phyloP scores from a whole-genome alignment of 257 asterid species.

The Primulina huaijiensis region DNA sequence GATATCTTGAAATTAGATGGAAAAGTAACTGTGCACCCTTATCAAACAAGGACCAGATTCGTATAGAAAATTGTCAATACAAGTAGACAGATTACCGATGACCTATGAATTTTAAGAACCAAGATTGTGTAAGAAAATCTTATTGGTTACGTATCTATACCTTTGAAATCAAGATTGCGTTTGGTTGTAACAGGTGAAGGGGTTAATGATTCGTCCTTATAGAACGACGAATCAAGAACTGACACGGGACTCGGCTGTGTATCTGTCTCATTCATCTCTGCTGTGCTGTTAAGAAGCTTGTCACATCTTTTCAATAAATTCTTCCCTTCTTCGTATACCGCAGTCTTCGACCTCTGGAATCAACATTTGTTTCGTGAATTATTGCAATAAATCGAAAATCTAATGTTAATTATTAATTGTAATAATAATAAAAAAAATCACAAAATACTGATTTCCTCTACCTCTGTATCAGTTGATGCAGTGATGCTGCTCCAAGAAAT shows the following conservation, averaged over 20 bases:
- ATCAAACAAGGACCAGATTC: neutral
- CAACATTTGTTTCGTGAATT: slow-evolving; percentile 4
- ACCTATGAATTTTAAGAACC: too few species aligned
- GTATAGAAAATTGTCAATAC: too few species aligned
- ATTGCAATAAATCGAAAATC: slow-evolving; percentile 6
- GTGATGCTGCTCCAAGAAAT: slow-evolving; percentile 56
- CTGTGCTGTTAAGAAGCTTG: slow-evolving; percentile 20
- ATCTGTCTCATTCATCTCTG: slow-evolving; percentile 69
- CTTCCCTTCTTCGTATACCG: slow-evolving; percentile 65
- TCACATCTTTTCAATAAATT: slow-evolving; percentile 70
- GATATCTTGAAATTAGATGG: neutral
- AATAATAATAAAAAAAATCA: too few species aligned
- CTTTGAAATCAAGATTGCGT: slow-evolving; percentile 67
- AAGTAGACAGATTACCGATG: too few species aligned
- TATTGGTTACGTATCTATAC: too few species aligned
- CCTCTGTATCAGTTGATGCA: slow-evolving; percentile 80
- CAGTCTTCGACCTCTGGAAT: slow-evolving; percentile 59
- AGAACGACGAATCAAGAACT: slow-evolving; percentile 84
- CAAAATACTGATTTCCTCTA: slow-evolving; percentile 17
- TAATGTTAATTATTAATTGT: neutral
- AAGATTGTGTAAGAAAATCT: too few species aligned
- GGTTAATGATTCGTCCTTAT: slow-evolving; percentile 74
- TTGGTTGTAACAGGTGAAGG: slow-evolving; percentile 75
- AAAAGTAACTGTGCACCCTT: neutral
- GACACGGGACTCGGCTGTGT: slow-evolving; percentile 94